These are phyloP conservation scores for Leishmania lainsoni DNA, from an alignment of 208 protist species.

Conservation along the genomic window DNA sequence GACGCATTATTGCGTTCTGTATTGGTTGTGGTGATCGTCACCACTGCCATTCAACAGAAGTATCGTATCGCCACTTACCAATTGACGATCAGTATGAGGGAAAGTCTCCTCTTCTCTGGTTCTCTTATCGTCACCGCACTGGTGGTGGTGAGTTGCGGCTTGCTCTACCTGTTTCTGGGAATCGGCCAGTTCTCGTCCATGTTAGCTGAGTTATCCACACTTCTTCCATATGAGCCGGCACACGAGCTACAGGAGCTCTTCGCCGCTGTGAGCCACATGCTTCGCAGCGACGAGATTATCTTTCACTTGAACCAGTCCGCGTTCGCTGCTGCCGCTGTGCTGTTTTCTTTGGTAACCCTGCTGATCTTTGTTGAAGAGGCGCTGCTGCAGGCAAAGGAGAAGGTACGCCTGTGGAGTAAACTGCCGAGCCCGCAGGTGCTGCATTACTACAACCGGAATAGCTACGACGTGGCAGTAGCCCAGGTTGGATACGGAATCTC, in stretches of 20 bases:
- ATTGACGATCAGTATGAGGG: background rate
- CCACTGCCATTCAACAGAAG: no score
- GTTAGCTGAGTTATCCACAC: background rate
- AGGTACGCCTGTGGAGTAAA: constrained; percentile 42
- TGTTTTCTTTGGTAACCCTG: constrained; percentile 41
- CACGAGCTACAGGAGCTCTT: constrained; percentile 9
- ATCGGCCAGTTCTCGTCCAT: constrained; percentile 9
- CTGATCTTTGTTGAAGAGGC: constrained; percentile 54
- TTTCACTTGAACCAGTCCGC: constrained; percentile 28
- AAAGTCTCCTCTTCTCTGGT: constrained; percentile 5
- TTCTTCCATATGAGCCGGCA: background rate
- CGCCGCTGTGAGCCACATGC: background rate
- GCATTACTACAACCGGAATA: constrained; percentile 64
- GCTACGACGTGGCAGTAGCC: constrained; percentile 48
- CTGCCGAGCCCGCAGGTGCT: constrained; percentile 55
- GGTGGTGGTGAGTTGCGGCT: background rate
- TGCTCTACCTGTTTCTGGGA: constrained; percentile 18
- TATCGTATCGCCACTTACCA: background rate
- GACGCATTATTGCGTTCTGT: background rate
- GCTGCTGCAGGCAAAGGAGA: constrained; percentile 39
- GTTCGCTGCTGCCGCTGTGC: constrained; percentile 29
- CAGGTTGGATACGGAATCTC: constrained; percentile 12
- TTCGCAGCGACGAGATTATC: constrained; percentile 9
- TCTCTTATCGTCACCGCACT: constrained; percentile 25
- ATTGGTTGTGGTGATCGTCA: background rate